Percentiles rank a stretch among this genome's conserved stretches.
Conservation (phyloP, 1,284 basidiomycete species). For the Acaromyces ingoldii region DNA sequence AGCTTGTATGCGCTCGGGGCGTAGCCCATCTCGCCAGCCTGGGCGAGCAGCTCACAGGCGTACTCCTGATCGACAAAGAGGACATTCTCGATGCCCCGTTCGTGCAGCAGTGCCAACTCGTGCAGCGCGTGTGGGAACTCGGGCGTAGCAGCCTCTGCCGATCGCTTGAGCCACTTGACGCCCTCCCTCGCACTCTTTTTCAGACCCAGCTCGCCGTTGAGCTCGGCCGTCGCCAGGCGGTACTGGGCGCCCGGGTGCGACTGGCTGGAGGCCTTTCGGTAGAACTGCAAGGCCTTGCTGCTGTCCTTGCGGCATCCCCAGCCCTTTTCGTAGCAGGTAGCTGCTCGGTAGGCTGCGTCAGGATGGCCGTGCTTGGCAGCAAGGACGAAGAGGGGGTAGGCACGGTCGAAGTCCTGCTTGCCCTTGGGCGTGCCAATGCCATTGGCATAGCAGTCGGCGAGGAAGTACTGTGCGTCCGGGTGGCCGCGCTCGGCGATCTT, state of each 20-base stretch:
- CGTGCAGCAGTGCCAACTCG: constrained; percentile 88
- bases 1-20: constrained; percentile 91
- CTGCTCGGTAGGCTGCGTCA: constrained; percentile 90
- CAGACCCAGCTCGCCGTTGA: constrained; percentile 89
- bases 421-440: constrained; percentile 78
- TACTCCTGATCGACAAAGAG: constrained; percentile 95
- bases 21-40: constrained; percentile 91
- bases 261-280: constrained; percentile 80
- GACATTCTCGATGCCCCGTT: constrained; percentile 91
- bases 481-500: constrained; percentile 89
- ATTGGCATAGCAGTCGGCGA: constrained; percentile 95
- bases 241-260: constrained; percentile 94
- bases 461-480: constrained; percentile 88
- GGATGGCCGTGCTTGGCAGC: constrained; percentile 98
- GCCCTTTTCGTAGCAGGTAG: constrained; percentile 96
- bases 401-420: constrained; percentile 92
- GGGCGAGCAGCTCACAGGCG: constrained; percentile 85
- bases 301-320: constrained; percentile 94
- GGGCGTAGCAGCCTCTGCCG: constrained; percentile 69
- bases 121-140: constrained; percentile 96
- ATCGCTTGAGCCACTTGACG: constrained; percentile 96
- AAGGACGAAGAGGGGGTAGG: constrained; percentile 90
- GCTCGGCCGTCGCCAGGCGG: constrained; percentile 87
- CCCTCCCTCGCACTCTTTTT: constrained; percentile 86
- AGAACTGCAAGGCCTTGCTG: constrained; percentile 87